Conservation (phyloP, 768 basidiomycete genomes). For the Lyophyllum semitale region DNA sequence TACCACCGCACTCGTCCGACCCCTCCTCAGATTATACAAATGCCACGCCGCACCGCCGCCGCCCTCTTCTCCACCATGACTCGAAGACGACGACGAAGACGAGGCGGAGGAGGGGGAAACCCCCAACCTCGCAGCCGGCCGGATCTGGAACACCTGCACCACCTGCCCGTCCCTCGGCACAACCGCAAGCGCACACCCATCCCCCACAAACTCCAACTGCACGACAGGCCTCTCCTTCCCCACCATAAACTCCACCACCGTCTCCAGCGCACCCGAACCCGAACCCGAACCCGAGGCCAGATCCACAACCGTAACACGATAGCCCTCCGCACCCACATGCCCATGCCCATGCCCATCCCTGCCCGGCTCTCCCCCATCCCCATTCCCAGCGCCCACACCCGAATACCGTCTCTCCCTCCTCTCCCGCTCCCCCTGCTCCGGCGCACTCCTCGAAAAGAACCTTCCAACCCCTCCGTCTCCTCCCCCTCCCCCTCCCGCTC, state of each 20-base stretch:
- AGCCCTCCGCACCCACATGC: not conserved
- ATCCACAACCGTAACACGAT: conserved; percentile 56
- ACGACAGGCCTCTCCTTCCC: conserved; percentile 50
- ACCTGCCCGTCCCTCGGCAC: conserved; percentile 58
- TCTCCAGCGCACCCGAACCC: conserved; percentile 18
- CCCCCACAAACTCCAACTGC: conserved; percentile 48
- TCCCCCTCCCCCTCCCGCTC: conserved; percentile 16
- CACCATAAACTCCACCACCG: conserved; percentile 50
- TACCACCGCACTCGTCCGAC: conserved; percentile 67
- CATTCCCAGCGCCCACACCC: conserved; percentile 2
- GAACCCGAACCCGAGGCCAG: conserved; percentile 27
- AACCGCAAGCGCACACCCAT: conserved; percentile 54
- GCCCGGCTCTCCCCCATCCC: not conserved
- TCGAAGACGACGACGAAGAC: not conserved
- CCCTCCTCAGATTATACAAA: conserved; percentile 71
- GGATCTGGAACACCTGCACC: conserved; percentile 46
- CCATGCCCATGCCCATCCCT: not conserved
- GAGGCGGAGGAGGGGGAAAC: conserved; percentile 8
- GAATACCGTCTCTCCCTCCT: conserved; percentile 26
- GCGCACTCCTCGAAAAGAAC: conserved; percentile 68
- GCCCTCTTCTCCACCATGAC: not conserved
- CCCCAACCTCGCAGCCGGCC: no score
- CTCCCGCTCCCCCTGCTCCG: conserved; percentile 35
- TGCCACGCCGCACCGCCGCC: conserved; percentile 35
- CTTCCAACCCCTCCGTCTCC: conserved; percentile 30